phyloP scores from a whole-genome alignment of 129 eudicot species.

The Helianthus tuberosus region DNA sequence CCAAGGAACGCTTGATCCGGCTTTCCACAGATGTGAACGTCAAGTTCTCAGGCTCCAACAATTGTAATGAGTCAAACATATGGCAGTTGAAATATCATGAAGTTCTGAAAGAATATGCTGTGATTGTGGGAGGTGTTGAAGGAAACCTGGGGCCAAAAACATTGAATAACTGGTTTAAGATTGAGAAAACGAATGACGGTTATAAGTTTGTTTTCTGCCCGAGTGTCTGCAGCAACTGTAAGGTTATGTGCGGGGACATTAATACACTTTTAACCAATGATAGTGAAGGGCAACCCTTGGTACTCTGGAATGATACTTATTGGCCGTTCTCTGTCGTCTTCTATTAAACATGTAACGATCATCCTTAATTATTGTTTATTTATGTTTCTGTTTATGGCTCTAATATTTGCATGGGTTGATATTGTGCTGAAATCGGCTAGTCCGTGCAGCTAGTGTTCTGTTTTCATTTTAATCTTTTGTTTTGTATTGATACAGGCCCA shows the following conservation, averaged over 20 bases:
- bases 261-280: neutral
- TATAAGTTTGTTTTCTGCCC: slow-evolving; percentile 19
- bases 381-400: no score
- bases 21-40: slow-evolving; percentile 39
- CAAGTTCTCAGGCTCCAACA: slow-evolving; percentile 22
- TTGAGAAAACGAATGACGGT: slow-evolving; percentile 17
- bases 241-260: slow-evolving; percentile 24
- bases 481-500: no score
- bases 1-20: slow-evolving; percentile 28
- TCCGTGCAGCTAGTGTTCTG: no score
- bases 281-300: slow-evolving; percentile 20
- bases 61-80: slow-evolving; percentile 28
- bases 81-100: slow-evolving; percentile 27
- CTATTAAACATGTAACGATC: no score
- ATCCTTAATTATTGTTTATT: no score
- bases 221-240: slow-evolving; percentile 27
- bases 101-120: slow-evolving; percentile 1
- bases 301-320: slow-evolving; percentile 24
- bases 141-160: slow-evolving; percentile 2
- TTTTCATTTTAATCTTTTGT: no score
- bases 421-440: no score
- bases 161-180: slow-evolving; percentile 12
- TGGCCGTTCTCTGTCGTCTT: slow-evolving; percentile 32
- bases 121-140: slow-evolving; percentile 39
- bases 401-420: no score